Conservation (phyloP, 2,329 filamentous ascomycete genomes). For the Colletotrichum somersetense region DNA sequence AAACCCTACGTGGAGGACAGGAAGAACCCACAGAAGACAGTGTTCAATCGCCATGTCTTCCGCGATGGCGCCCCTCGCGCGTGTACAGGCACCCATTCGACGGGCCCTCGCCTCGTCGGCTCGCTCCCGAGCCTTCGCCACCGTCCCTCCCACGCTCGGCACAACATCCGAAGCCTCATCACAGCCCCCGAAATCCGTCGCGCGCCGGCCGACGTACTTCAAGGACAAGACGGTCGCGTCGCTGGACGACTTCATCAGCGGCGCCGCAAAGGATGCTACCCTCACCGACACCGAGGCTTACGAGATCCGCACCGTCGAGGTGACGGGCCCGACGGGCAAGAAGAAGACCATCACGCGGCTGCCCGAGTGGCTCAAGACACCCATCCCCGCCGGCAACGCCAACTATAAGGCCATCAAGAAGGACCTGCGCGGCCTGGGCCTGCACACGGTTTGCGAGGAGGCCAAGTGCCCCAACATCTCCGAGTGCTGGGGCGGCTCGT, state of each 20-base stretch:
- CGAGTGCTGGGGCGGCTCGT: slow-evolving; percentile 95
- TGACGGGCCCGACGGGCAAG: slow-evolving; percentile 70
- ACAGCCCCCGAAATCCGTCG: slow-evolving; percentile 41
- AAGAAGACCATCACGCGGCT: slow-evolving; percentile 78
- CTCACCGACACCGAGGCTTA: slow-evolving; percentile 67
- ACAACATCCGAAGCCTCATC: slow-evolving; percentile 43
- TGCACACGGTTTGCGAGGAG: slow-evolving; percentile 98
- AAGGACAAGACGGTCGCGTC: slow-evolving; percentile 69
- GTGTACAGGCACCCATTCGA: slow-evolving; percentile 58
- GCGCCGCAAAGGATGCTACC: slow-evolving; percentile 50
- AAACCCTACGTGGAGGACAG: background rate
- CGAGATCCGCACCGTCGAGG: slow-evolving; percentile 71
- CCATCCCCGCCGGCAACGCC: slow-evolving; percentile 82
- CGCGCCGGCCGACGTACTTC: slow-evolving; percentile 67
- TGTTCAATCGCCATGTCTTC: slow-evolving; percentile 51
- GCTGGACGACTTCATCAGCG: slow-evolving; percentile 69
- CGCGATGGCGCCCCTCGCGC: slow-evolving; percentile 56
- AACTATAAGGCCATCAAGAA: slow-evolving; percentile 97
- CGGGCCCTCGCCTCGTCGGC: slow-evolving; percentile 53
- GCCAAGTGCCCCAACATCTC: slow-evolving; percentile 97
- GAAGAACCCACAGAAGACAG: background rate
- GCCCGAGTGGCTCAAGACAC: slow-evolving; percentile 95
- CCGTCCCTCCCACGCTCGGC: slow-evolving; percentile 55
- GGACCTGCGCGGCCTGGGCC: slow-evolving; percentile 86
- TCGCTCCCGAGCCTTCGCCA: slow-evolving; percentile 58